Conservation (phyloP, 495 filamentous ascomycete species). For the Polyplosphaeria fusca region DNA sequence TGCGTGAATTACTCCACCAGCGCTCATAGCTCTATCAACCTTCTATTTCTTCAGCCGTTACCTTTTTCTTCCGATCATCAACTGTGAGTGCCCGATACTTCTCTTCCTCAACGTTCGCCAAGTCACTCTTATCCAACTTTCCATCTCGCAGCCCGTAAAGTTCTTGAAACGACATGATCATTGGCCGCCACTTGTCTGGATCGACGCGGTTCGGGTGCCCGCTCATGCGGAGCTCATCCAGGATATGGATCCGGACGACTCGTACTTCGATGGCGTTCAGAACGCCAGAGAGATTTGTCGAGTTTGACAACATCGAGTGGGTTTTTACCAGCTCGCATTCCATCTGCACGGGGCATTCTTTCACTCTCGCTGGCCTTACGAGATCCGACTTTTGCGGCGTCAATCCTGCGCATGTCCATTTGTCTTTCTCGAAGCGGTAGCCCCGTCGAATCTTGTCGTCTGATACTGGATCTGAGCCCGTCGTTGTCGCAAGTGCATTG, state of each 20-base stretch:
- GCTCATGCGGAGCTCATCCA: constrained; percentile 32
- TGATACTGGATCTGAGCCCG: constrained; percentile 39
- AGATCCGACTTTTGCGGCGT: constrained; percentile 40
- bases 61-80: neutral
- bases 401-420: constrained; percentile 40
- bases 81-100: constrained; percentile 37
- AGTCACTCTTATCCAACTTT: constrained; percentile 32
- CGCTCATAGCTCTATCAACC: too few relatives aligned
- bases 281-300: constrained; percentile 33
- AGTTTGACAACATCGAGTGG: constrained; percentile 40
- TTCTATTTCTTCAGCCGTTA: too few relatives aligned
- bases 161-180: constrained; percentile 48
- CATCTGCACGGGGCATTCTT: constrained; percentile 45
- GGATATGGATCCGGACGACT: constrained; percentile 26
- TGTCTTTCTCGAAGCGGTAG: constrained; percentile 42
- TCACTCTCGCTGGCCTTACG: constrained; percentile 33
- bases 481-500: constrained; percentile 45
- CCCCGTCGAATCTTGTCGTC: constrained; percentile 31
- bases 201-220: constrained; percentile 45
- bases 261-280: constrained; percentile 24
- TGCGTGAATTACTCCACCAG: too few relatives aligned
- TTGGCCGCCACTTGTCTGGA: constrained; percentile 44
- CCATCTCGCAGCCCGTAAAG: constrained; percentile 40
- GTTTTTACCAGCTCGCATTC: constrained; percentile 42
- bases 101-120: constrained; percentile 42